A percentile compares a stretch with the other conserved stretches of the same genome.
phyloP scores from a whole-genome alignment of 1,284 basidiomycete species.

The Clitocybe nebularis region DNA sequence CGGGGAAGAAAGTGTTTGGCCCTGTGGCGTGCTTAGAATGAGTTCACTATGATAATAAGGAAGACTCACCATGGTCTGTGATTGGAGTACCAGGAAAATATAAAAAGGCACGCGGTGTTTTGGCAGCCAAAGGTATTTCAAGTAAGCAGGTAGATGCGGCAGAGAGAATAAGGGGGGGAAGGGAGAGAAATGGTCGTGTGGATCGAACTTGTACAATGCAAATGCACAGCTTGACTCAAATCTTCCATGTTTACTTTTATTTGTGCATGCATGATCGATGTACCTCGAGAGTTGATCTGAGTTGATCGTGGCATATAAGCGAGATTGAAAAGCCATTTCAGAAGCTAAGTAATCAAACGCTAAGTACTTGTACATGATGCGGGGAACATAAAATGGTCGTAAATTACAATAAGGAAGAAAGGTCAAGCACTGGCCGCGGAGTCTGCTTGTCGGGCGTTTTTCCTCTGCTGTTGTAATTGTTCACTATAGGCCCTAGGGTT shows the following conservation, averaged over 20 bases:
- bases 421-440: too few relatives aligned
- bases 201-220: too few relatives aligned
- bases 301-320: too few relatives aligned
- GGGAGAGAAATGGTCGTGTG: slow-evolving; percentile 34
- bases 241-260: background rate
- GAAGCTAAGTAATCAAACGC: too few relatives aligned
- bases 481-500: slow-evolving; percentile 42
- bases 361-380: background rate
- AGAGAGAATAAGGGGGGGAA: slow-evolving; percentile 5
- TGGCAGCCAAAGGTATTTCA: too few relatives aligned
- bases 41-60: slow-evolving; percentile 11
- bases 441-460: slow-evolving; percentile 10
- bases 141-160: background rate
- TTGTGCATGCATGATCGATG: too few relatives aligned
- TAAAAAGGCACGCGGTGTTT: too few relatives aligned
- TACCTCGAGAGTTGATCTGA: too few relatives aligned
- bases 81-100: slow-evolving; percentile 5
- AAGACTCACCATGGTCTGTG: slow-evolving; percentile 21
- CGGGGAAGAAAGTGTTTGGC: slow-evolving; percentile 35
- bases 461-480: slow-evolving; percentile 22
- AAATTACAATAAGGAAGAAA: too few relatives aligned
- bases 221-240: too few relatives aligned
- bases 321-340: too few relatives aligned
- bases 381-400: too few relatives aligned
- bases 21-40: slow-evolving; percentile 22